Percentiles rank a stretch among this genome's conserved stretches.
Conservation (phyloP, 148 eudicot species). For the Rhododendron vialii region DNA sequence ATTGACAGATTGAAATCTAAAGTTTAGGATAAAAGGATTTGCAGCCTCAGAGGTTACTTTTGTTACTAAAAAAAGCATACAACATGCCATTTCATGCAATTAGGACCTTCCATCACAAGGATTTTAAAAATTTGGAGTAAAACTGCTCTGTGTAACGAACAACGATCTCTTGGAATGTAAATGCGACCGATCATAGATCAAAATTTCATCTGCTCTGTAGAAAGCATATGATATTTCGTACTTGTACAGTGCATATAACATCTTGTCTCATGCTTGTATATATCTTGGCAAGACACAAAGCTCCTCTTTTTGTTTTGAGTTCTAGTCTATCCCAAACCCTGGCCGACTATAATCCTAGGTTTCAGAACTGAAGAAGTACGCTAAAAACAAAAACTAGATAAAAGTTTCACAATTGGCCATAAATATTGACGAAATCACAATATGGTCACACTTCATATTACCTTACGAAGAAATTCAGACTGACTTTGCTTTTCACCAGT, state of each 20-base stretch:
- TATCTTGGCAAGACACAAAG: background rate
- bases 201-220: background rate
- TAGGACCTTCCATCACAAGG: background rate
- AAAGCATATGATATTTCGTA: background rate
- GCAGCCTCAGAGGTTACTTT: background rate
- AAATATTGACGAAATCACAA: background rate
- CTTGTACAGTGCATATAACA: background rate
- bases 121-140: background rate
- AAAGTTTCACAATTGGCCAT: background rate
- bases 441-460: constrained; percentile 14
- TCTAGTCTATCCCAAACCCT: background rate
- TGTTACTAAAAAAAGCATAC: background rate
- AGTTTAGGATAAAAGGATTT: background rate
- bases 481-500: constrained; percentile 29
- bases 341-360: background rate
- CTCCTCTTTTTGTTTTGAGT: background rate
- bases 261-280: background rate
- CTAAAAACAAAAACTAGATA: background rate
- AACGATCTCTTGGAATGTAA: background rate
- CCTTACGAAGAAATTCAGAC: constrained; percentile 53
- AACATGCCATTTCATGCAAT: background rate
- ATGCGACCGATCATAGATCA: background rate
- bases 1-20: background rate
- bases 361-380: background rate
- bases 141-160: background rate